Conservation (phyloP, 257 asterid species). For the Capsicum baccatum region DNA sequence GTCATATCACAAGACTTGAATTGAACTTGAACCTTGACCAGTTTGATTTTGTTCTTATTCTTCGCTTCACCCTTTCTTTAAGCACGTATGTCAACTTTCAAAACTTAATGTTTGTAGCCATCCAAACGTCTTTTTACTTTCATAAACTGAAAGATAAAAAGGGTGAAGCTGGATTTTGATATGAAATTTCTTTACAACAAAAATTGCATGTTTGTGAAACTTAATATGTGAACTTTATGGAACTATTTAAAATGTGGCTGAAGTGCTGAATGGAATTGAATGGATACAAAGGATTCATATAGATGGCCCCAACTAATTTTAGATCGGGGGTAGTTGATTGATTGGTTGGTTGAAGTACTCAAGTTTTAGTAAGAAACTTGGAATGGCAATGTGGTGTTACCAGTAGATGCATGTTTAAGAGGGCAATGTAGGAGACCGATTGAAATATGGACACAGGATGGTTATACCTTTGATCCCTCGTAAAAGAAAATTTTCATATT, state of each 20-base stretch:
- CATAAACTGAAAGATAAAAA: background rate
- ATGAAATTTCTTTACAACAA: background rate
- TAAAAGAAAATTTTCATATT: constrained; percentile 6
- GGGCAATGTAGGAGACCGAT: background rate
- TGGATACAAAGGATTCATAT: background rate
- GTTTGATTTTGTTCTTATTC: background rate
- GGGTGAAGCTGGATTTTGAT: background rate
- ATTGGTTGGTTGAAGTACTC: background rate
- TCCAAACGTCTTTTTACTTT: background rate
- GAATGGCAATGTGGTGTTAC: background rate
- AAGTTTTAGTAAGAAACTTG: background rate
- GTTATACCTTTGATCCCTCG: background rate
- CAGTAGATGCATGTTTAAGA: background rate
- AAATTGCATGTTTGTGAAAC: background rate
- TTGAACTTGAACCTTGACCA: constrained; percentile 9
- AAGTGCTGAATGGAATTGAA: background rate
- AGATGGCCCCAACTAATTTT: constrained; percentile 7
- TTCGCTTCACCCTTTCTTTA: background rate
- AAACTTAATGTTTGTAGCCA: background rate
- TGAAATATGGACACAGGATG: background rate
- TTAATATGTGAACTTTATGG: background rate
- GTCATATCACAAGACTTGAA: constrained; percentile 1
- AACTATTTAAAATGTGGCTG: background rate
- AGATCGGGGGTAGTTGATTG: background rate
- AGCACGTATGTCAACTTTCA: background rate